Base-by-base conservation (phyloP, 148 eudicot species). In the Simmondsia chinensis region DNA sequence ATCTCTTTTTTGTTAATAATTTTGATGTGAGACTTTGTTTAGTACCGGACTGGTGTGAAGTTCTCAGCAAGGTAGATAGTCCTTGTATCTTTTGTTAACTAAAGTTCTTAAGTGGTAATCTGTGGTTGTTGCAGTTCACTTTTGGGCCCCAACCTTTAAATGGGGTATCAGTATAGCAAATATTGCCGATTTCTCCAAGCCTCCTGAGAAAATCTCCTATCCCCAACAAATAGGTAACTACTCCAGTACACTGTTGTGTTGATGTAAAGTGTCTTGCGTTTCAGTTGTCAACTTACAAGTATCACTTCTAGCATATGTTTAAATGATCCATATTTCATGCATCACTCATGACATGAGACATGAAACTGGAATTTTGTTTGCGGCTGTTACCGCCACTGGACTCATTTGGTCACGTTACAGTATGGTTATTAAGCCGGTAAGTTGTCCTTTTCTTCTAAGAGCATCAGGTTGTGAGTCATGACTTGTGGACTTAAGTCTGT, bases 61-160 rank as follows among this genome's bases (percentile, higher is more conserved):
- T n/a, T n/a, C n/a, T n/a, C n/a, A n/a, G n/a, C n/a, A n/a, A n/a
- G n/a, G n/a, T n/a, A n/a, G n/a, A n/a, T n/a, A n/a, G n/a, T n/a
- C n/a, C n/a, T n/a, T n/a, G n/a, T n/a, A n/a, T n/a, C n/a, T n/a
- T n/a, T n/a, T n/a, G n/a, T n/a, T n/a, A n/a, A n/a, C n/a, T n/a
- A n/a, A n/a, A n/a, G n/a, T n/a, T n/a, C n/a, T n/a, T n/a, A n/a
- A n/a, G n/a, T n/a, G n/a, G n/a, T n/a, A n/a, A n/a, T n/a, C n/a
- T n/a, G n/a, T n/a, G n/a, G n/a, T n/a, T n/a, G n/a, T n/a, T 52
- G 51, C 61, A 66, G 71, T 69, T 63, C 69, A 69, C 49, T 69
- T 63, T n/a, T 69, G 74, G 69, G 74, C 65, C 2, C 64, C 69
- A 33, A 63, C 74, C 1, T 59, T 64, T 39, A 69, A 63, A 31